Percentiles rank a stretch among this genome's conserved stretches.
These are phyloP conservation scores for Sphagnum fallax DNA, from an alignment of 228 moss, liverwort and hornwort genomes.

Conservation along the genomic window DNA sequence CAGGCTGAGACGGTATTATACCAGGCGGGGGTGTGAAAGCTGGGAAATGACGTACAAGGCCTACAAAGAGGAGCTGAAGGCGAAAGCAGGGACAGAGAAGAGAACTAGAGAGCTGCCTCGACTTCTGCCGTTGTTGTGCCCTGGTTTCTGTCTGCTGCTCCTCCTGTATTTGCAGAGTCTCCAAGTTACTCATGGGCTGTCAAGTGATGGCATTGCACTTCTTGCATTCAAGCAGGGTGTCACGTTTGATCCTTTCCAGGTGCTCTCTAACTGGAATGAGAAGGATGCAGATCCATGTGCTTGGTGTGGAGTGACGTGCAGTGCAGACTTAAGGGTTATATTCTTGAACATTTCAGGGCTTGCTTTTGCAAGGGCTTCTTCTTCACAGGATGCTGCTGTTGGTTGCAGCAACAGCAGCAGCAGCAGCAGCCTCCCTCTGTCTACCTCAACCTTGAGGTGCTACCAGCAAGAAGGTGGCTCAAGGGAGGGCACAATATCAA, in stretches of 20 bases:
- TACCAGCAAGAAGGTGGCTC: conserved; percentile 19
- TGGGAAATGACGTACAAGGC: too few species aligned
- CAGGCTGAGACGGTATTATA: too few species aligned
- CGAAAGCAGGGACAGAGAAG: too few species aligned
- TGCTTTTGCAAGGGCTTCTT: conserved; percentile 10
- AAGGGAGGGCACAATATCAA: not conserved
- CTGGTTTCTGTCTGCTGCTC: conserved; percentile 15
- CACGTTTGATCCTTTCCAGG: conserved; percentile 33
- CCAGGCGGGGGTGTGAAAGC: too few species aligned
- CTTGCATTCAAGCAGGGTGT: conserved; percentile 65
- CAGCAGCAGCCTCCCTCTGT: conserved; percentile 5
- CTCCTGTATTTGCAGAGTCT: conserved; percentile 20
- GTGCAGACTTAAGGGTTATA: conserved; percentile 45
- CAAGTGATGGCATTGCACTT: conserved; percentile 56
- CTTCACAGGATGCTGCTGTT: not conserved
- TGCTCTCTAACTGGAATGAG: conserved; percentile 67
- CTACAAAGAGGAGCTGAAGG: too few species aligned
- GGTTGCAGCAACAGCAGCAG: conserved; percentile 6
- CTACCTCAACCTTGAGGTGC: conserved; percentile 1
- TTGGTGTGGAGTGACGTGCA: conserved; percentile 84
- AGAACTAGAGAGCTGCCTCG: too few species aligned
- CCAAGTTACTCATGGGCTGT: conserved; percentile 42
- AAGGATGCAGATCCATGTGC: conserved; percentile 62
- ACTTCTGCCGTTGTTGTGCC: conserved; percentile 3
- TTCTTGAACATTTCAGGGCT: conserved; percentile 40